phyloP scores from a whole-genome alignment of 495 filamentous ascomycete genomes.

The Podospora didyma region DNA sequence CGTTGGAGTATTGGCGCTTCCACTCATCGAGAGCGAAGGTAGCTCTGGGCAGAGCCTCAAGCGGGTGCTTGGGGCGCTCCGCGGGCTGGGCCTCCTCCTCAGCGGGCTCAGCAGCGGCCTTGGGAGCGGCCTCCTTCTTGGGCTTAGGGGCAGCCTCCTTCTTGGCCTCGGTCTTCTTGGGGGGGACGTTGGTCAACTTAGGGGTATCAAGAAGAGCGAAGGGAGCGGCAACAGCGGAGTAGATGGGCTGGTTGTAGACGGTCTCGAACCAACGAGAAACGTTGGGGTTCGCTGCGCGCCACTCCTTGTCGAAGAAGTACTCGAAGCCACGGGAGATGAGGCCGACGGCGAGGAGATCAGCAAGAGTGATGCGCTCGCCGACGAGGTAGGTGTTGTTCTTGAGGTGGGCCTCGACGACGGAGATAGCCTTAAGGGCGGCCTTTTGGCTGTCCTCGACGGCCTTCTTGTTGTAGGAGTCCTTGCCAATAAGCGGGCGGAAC shows the following conservation, averaged over 20 bases:
- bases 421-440: conserved; percentile 59
- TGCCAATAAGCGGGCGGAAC: conserved; percentile 85
- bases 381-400: conserved; percentile 93
- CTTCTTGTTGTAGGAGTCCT: conserved; percentile 96
- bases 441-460: conserved; percentile 73
- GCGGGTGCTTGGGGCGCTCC: conserved; percentile 86
- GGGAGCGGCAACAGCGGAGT: conserved; percentile 70
- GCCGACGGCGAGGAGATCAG: conserved; percentile 79
- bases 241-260: conserved; percentile 85
- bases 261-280: conserved; percentile 92
- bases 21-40: conserved; percentile 86
- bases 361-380: conserved; percentile 93
- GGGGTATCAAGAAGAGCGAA: conserved; percentile 75
- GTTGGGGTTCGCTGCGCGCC: conserved; percentile 75
- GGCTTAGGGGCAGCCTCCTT: conserved; percentile 46
- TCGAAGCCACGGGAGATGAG: conserved; percentile 82
- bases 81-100: conserved; percentile 67
- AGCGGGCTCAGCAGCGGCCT: conserved; percentile 55
- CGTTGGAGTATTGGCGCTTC: conserved; percentile 99
- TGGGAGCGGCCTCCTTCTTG: conserved; percentile 52
- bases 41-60: conserved; percentile 78
- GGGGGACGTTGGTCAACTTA: conserved; percentile 77
- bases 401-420: conserved; percentile 80
- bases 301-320: conserved; percentile 84
- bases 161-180: conserved; percentile 75